Conservation (phyloP, 192 early-diverging fungal species). For the Coemansia guatemalensis region DNA sequence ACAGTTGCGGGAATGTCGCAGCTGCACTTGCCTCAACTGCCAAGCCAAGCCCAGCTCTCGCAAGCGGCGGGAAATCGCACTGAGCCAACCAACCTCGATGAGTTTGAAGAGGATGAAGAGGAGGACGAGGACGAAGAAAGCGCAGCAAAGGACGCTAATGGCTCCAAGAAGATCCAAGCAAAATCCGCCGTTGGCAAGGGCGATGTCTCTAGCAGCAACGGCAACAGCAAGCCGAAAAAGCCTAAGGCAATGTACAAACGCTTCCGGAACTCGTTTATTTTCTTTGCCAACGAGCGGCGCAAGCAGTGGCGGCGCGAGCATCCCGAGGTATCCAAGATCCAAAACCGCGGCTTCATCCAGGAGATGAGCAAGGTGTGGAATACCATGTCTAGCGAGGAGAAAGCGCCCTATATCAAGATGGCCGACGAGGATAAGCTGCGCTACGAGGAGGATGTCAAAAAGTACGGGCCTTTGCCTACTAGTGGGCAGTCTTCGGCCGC, state of each 20-base stretch:
- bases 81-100: slow-evolving; percentile 8
- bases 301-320: slow-evolving; percentile 36
- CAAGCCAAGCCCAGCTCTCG: not conserved
- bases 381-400: slow-evolving; percentile 33
- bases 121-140: slow-evolving; percentile 14
- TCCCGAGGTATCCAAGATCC: slow-evolving; percentile 38
- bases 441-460: slow-evolving; percentile 47
- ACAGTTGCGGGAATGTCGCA: slow-evolving; percentile 4
- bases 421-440: slow-evolving; percentile 48
- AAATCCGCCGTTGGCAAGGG: slow-evolving; percentile 9
- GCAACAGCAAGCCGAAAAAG: slow-evolving; percentile 16
- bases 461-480: slow-evolving; percentile 33
- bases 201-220: not conserved
- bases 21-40: slow-evolving; percentile 13
- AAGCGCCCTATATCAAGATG: slow-evolving; percentile 42
- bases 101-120: slow-evolving; percentile 27
- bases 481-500: slow-evolving; percentile 9
- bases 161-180: not conserved
- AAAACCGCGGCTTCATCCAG: slow-evolving; percentile 50
- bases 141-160: slow-evolving; percentile 1
- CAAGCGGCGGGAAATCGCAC: slow-evolving; percentile 1
- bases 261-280: slow-evolving; percentile 54
- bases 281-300: slow-evolving; percentile 52
- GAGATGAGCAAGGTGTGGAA: slow-evolving; percentile 53
- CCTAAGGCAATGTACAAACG: slow-evolving; percentile 39